phyloP scores from a whole-genome alignment of 2,329 filamentous ascomycete species.

The Thelonectria discophora region DNA sequence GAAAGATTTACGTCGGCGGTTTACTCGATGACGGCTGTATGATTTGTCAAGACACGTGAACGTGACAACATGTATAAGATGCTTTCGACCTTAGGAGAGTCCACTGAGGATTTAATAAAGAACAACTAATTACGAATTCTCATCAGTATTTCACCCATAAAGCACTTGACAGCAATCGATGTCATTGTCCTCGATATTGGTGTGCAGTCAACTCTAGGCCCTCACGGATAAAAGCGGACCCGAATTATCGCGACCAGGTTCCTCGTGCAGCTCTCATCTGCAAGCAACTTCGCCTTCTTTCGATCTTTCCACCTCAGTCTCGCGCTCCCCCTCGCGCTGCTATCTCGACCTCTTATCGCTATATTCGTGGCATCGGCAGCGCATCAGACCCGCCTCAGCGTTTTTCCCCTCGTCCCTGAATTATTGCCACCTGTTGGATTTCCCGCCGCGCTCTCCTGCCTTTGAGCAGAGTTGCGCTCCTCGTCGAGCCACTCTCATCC shows the following conservation, averaged over 20 bases:
- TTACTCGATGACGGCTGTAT: neutral
- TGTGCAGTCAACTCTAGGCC: neutral
- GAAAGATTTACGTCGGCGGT: constrained; percentile 2
- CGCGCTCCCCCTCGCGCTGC: neutral
- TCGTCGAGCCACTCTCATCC: constrained; percentile 2
- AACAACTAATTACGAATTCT: too few relatives aligned
- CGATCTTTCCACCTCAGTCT: neutral
- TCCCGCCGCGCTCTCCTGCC: constrained; percentile 5
- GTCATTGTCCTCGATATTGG: too few relatives aligned
- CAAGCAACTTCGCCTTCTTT: neutral
- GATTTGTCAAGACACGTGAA: neutral
- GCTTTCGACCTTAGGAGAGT: too few relatives aligned
- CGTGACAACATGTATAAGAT: too few relatives aligned
- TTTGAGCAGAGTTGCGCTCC: constrained; percentile 19
- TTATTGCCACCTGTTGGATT: neutral
- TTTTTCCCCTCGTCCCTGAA: neutral
- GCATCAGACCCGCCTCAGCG: neutral
- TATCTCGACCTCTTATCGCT: neutral
- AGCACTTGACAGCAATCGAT: too few relatives aligned
- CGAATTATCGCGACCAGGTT: neutral
- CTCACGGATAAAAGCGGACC: constrained; percentile 24
- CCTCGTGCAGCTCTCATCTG: neutral
- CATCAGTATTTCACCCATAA: too few relatives aligned
- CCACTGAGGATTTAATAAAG: too few relatives aligned
- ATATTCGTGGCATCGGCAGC: neutral